These are phyloP conservation scores for Blastosporella zonata DNA, from an alignment of 1,284 basidiomycete genomes.

Conservation along the genomic window DNA sequence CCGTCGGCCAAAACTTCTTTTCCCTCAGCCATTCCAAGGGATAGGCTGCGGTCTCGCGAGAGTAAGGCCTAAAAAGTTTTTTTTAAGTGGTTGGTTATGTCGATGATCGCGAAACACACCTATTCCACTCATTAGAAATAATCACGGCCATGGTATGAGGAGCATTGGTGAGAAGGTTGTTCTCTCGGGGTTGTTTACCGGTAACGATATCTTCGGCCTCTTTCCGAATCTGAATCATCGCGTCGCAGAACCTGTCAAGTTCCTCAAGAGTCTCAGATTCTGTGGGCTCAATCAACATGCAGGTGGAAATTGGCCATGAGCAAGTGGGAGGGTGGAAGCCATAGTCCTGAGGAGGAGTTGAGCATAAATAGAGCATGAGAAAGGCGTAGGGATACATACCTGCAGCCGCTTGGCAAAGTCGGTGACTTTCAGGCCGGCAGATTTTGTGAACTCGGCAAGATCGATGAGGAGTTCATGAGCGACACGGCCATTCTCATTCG, in stretches of 20 bases:
- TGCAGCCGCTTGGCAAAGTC: constrained; percentile 97
- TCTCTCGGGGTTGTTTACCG: constrained; percentile 83
- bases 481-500: constrained; percentile 86
- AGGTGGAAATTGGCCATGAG: constrained; percentile 93
- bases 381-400: constrained; percentile 35
- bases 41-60: constrained; percentile 82
- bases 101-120: constrained; percentile 41
- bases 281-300: constrained; percentile 94
- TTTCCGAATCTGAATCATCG: constrained; percentile 92
- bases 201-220: constrained; percentile 88
- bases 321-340: constrained; percentile 91
- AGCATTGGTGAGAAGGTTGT: constrained; percentile 92
- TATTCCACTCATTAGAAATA: constrained; percentile 77
- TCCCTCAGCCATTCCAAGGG: constrained; percentile 76
- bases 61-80: constrained; percentile 75
- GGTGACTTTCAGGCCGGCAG: constrained; percentile 84
- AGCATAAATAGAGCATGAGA: neutral
- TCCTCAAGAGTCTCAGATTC: constrained; percentile 92
- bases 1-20: constrained; percentile 94
- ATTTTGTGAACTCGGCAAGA: constrained; percentile 90
- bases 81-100: neutral
- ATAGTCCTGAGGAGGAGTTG: constrained; percentile 48
- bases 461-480: constrained; percentile 97
- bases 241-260: constrained; percentile 92
- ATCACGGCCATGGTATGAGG: constrained; percentile 87